Base-by-base conservation (phyloP, 2,329 filamentous ascomycete species). In the Arthroderma sp. region DNA sequence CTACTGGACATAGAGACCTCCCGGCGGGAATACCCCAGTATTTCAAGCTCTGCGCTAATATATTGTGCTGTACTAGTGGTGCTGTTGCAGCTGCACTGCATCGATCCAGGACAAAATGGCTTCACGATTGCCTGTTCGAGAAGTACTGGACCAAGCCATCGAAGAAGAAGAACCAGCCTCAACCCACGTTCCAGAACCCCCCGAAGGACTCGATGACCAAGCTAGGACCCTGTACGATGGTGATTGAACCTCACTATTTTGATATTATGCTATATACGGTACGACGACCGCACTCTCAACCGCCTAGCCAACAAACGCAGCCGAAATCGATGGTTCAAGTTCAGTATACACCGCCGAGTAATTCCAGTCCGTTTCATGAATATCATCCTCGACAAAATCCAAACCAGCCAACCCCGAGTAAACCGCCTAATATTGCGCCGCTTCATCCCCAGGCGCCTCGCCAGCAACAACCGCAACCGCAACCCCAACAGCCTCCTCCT, bases 161-260 rank as follows among this genome's bases (percentile, higher is more conserved):
- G 59, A 79, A 77, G 61, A 79, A 78, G 21, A 81, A 80, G 65
- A 72, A 73, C 43, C 73, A 77, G 55, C 65, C 68, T 21, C 75
- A 75, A 56, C 69, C 70, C 47, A 72, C 74, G 57, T 67, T 70
- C 21, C 71, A 73, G 57, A 77, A 79, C 51, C 76, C 76, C 1
- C 67, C 79, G 62, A 71, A 77, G 66, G 71, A 81, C 38, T 76
- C 76, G 4, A 80, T 81, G 74, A 68, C 73, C 8, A 78, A 76
- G 63, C 70, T 82, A 35, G 82, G 82, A 51, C 73, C 76, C 59
- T 82, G 80, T 63, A 77, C 79, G 57, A 74, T 85, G 55, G 77
- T 79, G 35, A 78, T 85, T 53, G 82, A 84, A 60, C 82, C 82
- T 54, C 81, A 85, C 68, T 78, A 80, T 6, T 82, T 85, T 61